Evolutionary conservation across 352 stramenopile species (phyloP).

Genomic region (Phytopythium chamaehyphon): DNA sequence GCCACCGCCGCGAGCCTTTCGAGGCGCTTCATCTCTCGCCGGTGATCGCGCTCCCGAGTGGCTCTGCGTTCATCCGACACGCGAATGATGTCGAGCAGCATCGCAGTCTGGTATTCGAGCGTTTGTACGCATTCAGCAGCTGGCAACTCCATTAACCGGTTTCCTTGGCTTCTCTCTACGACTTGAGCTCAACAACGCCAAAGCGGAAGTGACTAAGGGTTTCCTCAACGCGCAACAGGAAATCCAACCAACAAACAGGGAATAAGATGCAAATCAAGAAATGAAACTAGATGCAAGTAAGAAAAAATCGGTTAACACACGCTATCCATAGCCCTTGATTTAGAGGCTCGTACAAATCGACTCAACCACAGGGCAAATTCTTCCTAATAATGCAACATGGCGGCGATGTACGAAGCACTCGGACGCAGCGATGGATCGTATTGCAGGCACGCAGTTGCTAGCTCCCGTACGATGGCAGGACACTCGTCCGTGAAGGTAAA

Average conservation of each 20-base stretch:
- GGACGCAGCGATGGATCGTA: slow-evolving; percentile 66
- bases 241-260: too few species aligned
- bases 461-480: slow-evolving; percentile 42
- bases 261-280: too few species aligned
- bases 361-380: too few species aligned
- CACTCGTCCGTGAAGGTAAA: slow-evolving; percentile 74
- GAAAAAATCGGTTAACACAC: too few species aligned
- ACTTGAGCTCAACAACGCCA: too few species aligned
- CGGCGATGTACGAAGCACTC: slow-evolving; percentile 66
- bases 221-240: too few species aligned
- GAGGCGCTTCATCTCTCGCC: background rate
- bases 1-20: slow-evolving; percentile 1
- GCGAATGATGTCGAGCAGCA: slow-evolving; percentile 4
- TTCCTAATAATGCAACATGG: slow-evolving; percentile 62
- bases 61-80: background rate
- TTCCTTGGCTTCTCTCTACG: background rate
- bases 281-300: too few species aligned
- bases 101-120: background rate
- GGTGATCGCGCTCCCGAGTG: background rate
- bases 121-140: background rate
- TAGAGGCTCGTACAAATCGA: too few species aligned
- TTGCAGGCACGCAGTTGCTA: slow-evolving; percentile 61
- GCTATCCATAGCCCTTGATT: too few species aligned
- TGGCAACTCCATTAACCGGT: background rate
- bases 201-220: too few species aligned